phyloP scores from a whole-genome alignment of 768 basidiomycete species.

The Galerina sulciceps region DNA sequence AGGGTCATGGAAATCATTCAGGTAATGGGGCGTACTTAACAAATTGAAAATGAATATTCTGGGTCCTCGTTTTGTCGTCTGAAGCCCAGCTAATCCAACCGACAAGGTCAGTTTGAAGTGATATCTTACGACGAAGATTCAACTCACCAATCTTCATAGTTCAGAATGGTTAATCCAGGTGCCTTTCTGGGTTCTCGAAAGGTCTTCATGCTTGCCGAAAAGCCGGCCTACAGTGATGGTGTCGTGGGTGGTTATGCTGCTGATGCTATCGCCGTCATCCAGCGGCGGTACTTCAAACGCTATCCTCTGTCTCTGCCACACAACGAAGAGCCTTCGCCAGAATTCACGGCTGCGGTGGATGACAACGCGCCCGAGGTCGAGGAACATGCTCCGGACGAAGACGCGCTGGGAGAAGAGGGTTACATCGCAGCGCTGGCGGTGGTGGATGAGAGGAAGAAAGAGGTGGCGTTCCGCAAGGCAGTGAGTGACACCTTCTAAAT shows the following conservation, averaged over 20 bases:
- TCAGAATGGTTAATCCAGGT: not conserved
- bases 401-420: not conserved
- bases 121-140: too few relatives aligned
- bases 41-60: too few relatives aligned
- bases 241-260: not conserved
- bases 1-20: too few relatives aligned
- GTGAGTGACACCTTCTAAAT: not conserved
- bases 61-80: too few relatives aligned
- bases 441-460: not conserved
- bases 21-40: too few relatives aligned
- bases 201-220: not conserved
- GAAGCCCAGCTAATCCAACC: too few relatives aligned
- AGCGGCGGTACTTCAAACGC: constrained; percentile 7
- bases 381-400: not conserved
- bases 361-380: constrained; percentile 1
- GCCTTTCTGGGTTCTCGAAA: not conserved
- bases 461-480: not conserved
- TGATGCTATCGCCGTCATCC: constrained; percentile 3
- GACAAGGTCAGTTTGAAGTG: too few relatives aligned
- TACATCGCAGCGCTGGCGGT: not conserved
- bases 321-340: not conserved
- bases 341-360: not conserved
- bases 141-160: too few relatives aligned
- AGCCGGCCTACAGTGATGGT: not conserved
- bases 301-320: constrained; percentile 5